Conservation (phyloP, 345 rosid genomes). For the Ceriops decandra region DNA sequence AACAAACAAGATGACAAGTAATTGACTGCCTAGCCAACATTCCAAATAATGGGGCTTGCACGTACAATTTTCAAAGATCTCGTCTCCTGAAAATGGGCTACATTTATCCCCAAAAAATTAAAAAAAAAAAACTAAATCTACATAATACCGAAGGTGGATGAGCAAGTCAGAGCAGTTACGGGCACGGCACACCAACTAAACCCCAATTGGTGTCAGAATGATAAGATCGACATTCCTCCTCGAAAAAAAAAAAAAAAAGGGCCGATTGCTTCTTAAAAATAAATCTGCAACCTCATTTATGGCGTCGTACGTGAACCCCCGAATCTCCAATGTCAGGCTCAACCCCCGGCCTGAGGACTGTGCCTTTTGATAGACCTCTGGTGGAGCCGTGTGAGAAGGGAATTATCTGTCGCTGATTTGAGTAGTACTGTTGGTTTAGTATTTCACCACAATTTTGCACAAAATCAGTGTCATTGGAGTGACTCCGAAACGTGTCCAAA, state of each 20-base stretch:
- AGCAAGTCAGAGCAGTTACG: constrained; percentile 1
- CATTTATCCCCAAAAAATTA: no score
- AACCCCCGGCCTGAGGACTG: background rate
- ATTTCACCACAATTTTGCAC: background rate
- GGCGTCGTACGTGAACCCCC: background rate
- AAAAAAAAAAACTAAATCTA: background rate
- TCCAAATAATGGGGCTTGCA: no score
- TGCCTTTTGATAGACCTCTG: background rate
- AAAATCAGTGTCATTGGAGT: background rate
- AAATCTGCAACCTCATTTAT: no score
- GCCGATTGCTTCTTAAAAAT: no score
- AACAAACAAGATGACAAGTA: no score
- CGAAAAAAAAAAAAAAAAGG: no score
- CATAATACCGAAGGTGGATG: constrained; percentile 13
- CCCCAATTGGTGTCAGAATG: no score
- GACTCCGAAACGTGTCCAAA: background rate
- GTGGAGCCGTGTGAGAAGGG: background rate
- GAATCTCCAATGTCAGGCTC: background rate
- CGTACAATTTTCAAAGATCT: no score
- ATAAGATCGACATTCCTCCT: no score
- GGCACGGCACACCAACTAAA: background rate
- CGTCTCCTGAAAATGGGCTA: no score
- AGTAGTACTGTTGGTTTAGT: background rate
- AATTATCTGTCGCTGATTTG: background rate
- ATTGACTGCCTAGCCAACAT: no score